These are phyloP conservation scores for Prunus mume DNA, from an alignment of 306 rosid genomes.

Conservation along the genomic window DNA sequence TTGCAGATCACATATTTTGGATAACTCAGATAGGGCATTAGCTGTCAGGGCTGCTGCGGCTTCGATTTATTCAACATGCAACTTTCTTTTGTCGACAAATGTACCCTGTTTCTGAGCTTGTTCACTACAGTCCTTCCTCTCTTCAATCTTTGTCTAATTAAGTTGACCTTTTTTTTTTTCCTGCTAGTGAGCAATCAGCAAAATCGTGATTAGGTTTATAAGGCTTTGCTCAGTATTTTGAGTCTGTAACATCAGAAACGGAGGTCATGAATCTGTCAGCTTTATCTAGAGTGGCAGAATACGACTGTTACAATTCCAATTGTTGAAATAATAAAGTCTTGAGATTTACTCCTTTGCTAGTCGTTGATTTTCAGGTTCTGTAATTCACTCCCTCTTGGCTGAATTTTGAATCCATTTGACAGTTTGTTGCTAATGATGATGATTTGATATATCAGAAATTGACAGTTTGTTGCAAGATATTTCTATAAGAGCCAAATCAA, in stretches of 20 bases:
- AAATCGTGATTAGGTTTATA: conserved; percentile 19
- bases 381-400: neutral
- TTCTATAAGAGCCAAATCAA: no score
- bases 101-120: conserved; percentile 37
- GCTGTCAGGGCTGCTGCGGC: conserved; percentile 96
- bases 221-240: conserved; percentile 15
- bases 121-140: conserved; percentile 3
- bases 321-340: neutral
- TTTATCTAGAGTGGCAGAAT: conserved; percentile 6
- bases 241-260: conserved; percentile 36
- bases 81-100: conserved; percentile 58
- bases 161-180: conserved; percentile 9
- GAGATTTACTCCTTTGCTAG: neutral
- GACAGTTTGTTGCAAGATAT: no score
- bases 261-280: neutral
- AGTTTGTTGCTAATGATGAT: neutral
- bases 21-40: conserved; percentile 64
- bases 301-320: neutral
- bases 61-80: conserved; percentile 91
- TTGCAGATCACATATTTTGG: conserved; percentile 45
- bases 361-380: neutral
- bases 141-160: conserved; percentile 3
- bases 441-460: no score
- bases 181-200: conserved; percentile 18
- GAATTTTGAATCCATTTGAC: neutral